Conservation (phyloP, 768 basidiomycete species). For the Agrocybe pediades region DNA sequence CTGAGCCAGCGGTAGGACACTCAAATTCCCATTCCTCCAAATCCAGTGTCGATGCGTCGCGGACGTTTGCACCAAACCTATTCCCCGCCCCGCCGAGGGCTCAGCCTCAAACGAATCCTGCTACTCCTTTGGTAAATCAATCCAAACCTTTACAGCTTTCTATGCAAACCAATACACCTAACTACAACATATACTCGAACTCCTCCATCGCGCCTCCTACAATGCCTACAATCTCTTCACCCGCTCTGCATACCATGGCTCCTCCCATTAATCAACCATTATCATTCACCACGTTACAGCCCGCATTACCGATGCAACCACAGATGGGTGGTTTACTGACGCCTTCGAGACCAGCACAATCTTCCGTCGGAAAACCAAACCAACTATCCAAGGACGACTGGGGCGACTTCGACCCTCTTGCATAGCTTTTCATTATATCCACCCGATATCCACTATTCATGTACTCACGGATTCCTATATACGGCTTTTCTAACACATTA, state of each 20-base stretch:
- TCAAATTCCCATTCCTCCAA: slow-evolving; percentile 12
- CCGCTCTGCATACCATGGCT: slow-evolving; percentile 4
- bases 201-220: slow-evolving; percentile 11
- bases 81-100: slow-evolving; percentile 17
- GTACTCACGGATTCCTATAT: not conserved
- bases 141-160: slow-evolving; percentile 20
- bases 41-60: slow-evolving; percentile 4
- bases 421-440: slow-evolving; percentile 29
- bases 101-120: slow-evolving; percentile 2
- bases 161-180: slow-evolving; percentile 37
- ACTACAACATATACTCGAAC: slow-evolving; percentile 56
- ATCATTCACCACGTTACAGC: slow-evolving; percentile 16
- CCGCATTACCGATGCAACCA: slow-evolving; percentile 24
- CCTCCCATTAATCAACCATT: slow-evolving; percentile 22
- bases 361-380: slow-evolving; percentile 44
- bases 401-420: slow-evolving; percentile 83
- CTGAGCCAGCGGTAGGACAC: slow-evolving; percentile 4
- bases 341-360: slow-evolving; percentile 64
- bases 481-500: not conserved
- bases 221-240: slow-evolving; percentile 10
- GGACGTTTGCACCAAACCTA: slow-evolving; percentile 14
- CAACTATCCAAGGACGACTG: slow-evolving; percentile 66
- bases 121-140: slow-evolving; percentile 14
- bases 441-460: not conserved
- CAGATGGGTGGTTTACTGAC: slow-evolving; percentile 51